phyloP scores from a whole-genome alignment of 768 basidiomycete species.

The Hygrophorus russula region DNA sequence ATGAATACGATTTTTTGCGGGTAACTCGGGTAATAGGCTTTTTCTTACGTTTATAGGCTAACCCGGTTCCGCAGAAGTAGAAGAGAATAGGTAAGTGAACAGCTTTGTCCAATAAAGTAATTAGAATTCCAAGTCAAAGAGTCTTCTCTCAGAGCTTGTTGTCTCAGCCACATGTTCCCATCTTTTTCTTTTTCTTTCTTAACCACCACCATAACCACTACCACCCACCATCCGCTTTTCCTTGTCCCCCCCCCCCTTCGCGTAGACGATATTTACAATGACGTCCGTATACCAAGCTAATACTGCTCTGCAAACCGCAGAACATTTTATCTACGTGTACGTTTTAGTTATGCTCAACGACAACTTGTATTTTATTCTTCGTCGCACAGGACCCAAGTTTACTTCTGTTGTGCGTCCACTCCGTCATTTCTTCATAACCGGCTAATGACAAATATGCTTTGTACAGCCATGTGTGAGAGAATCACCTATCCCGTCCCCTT shows the following conservation, averaged over 20 bases:
- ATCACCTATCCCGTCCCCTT: not conserved
- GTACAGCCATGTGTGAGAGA: conserved; percentile 59
- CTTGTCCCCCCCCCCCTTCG: conserved; percentile 10
- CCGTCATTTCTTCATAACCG: conserved; percentile 12
- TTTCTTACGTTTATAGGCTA: too few species aligned
- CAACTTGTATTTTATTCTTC: not conserved
- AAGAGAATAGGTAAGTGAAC: not conserved
- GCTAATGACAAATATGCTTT: conserved; percentile 18
- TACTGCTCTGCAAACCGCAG: conserved; percentile 44
- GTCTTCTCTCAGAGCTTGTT: conserved; percentile 35
- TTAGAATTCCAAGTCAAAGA: not conserved
- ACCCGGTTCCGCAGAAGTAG: too few species aligned
- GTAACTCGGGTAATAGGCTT: too few species aligned
- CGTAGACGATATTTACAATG: conserved; percentile 15
- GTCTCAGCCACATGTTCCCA: conserved; percentile 15
- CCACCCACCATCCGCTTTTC: too few species aligned
- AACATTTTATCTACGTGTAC: conserved; percentile 68
- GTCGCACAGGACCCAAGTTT: conserved; percentile 43
- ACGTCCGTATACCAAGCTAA: conserved; percentile 12
- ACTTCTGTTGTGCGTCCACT: conserved; percentile 68
- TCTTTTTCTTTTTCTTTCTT: conserved; percentile 25
- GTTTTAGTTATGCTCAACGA: conserved; percentile 12
- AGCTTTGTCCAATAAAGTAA: not conserved
- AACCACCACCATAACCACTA: conserved; percentile 23
- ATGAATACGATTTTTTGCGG: too few species aligned